Percentiles rank a stretch among this genome's conserved stretches.
These are phyloP conservation scores for Ophiostoma perfectum DNA, from an alignment of 2,329 filamentous ascomycete species.

Conservation along the genomic window DNA sequence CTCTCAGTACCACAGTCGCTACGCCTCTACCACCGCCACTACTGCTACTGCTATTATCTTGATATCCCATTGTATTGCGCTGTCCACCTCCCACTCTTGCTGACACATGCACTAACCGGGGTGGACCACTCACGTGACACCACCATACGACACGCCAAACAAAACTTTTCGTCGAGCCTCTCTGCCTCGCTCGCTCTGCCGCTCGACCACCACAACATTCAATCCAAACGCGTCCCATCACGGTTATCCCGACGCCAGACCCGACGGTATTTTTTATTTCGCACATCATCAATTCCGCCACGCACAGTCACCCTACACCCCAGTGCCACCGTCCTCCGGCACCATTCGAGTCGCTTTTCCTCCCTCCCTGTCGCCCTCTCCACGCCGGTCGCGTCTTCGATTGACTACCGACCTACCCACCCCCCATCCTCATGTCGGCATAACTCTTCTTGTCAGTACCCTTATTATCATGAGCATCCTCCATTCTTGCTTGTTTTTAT, in stretches of 20 bases:
- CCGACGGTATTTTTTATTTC: neutral
- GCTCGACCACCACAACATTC: neutral
- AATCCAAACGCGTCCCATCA: neutral
- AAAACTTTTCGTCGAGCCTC: conserved; percentile 7
- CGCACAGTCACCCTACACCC: neutral
- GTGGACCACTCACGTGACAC: neutral
- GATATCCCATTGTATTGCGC: neutral
- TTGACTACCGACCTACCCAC: neutral
- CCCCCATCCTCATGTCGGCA: neutral
- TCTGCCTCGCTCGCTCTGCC: neutral
- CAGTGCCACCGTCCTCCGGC: neutral
- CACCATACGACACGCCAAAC: neutral
- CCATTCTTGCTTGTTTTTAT: neutral
- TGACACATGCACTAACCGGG: neutral
- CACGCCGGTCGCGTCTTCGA: conserved; percentile 4
- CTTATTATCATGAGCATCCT: neutral
- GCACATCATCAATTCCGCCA: neutral
- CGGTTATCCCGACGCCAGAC: neutral
- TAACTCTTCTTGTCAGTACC: neutral
- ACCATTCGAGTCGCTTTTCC: neutral
- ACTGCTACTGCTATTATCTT: too few relatives aligned
- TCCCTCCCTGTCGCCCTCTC: neutral
- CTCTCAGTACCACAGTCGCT: too few relatives aligned
- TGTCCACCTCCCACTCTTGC: neutral
- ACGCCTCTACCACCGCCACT: too few relatives aligned